These are phyloP conservation scores for Penicillium samsonianum DNA, from an alignment of 495 filamentous ascomycete species.

Conservation along the genomic window DNA sequence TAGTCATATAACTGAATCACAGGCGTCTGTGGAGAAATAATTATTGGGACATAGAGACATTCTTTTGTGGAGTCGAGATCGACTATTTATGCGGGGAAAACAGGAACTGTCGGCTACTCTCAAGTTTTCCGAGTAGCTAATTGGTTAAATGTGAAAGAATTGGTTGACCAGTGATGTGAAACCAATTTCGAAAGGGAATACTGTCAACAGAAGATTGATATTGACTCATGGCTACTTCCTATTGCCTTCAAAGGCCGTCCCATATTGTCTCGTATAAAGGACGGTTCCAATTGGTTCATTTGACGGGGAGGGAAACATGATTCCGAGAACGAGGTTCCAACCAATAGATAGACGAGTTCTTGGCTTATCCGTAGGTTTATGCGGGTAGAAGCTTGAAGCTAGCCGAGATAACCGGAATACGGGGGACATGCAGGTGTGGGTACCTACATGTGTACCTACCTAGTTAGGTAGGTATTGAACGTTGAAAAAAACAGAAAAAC, in stretches of 20 bases:
- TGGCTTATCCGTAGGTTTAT: not conserved
- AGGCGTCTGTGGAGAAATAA: not conserved
- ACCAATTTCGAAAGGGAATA: not conserved
- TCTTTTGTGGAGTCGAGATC: not conserved
- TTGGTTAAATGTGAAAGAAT: not conserved
- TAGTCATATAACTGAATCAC: no score
- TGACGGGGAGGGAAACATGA: not conserved
- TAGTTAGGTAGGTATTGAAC: no score
- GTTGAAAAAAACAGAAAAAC: no score
- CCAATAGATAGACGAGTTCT: not conserved
- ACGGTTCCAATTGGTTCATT: not conserved
- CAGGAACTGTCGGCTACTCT: not conserved
- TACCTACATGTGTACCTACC: no score
- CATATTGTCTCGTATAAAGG: not conserved
- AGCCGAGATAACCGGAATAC: no score
- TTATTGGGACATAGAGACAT: not conserved
- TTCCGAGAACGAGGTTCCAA: not conserved
- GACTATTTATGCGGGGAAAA: not conserved
- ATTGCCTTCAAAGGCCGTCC: conserved; percentile 1
- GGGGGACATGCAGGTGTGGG: no score
- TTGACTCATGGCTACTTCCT: not conserved
- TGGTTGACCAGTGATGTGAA: not conserved
- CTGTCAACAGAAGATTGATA: not conserved
- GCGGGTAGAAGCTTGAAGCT: not conserved
- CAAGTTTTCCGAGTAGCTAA: not conserved